Base-by-base conservation (phyloP, 257 asterid species). In the Scutellaria baicalensis region DNA sequence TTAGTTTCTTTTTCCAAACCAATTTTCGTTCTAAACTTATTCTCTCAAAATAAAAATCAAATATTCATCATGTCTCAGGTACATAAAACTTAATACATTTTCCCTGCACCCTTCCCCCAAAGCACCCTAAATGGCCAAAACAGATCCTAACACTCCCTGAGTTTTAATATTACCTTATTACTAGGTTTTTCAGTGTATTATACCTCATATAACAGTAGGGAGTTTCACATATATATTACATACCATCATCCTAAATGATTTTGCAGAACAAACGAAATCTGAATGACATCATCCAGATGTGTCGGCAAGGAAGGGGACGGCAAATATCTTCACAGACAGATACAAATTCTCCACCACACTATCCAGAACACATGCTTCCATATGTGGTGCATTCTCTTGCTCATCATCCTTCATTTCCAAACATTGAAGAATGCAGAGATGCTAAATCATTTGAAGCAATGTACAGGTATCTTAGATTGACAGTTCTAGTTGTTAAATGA, bases 351-450 rank as follows among this genome's bases (percentile, higher is more conserved):
- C 76, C 89, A 38, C 78, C 80, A 23, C 78, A 64, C 63, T 84
- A 85, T 75, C 98, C 99, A 65, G 99, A 94, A 79, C 78, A 80
- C 77, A 75, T 91, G 72, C 89, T 94, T 33, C 89, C 96, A 66
- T 89, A 88, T 60, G 83, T 91, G 85, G 93, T 94, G 81, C 99
- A 94, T 83, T 88, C 93, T 58, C 88, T 94, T 78, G 97, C 95
- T 77, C 89, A 89, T 79, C 91, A 83, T 84, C 85, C 90, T 39
- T 81, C 83, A 23, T 94, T 92, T 78, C 99, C 98, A 39, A 84
- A 87, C 74, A 74, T 87, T 50, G 95, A 86, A 36, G 98, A 91
- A 59, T 85, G 90, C 89, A 91, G 78, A 72, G 97, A 94, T 73
- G 91, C 83, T 64, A 84, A 85, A 83, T 63, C 80, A 52, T 91